phyloP scores from a whole-genome alignment of 192 early-diverging fungal species.

The Linderina pennispora region DNA sequence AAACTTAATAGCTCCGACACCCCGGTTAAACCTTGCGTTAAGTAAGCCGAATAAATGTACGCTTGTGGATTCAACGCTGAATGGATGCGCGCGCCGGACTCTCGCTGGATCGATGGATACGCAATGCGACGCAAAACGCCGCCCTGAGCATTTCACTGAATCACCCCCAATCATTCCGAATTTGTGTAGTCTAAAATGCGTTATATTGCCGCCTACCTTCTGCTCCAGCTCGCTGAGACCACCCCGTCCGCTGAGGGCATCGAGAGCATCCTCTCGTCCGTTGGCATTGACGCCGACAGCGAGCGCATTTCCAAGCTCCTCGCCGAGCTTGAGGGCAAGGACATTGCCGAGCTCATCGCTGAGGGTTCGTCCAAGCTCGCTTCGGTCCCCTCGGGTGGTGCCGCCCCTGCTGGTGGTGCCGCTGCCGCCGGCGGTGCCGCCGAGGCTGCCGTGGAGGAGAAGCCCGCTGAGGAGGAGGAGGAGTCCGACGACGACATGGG shows the following conservation, averaged over 20 bases:
- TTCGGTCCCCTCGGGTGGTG: conserved; percentile 91
- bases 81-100: conserved; percentile 6
- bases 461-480: conserved; percentile 66
- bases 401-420: conserved; percentile 56
- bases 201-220: conserved; percentile 97
- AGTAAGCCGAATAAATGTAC: conserved; percentile 22
- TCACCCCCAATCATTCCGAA: too few relatives aligned
- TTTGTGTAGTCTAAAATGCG: conserved; percentile 71
- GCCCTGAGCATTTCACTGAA: too few relatives aligned
- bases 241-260: conserved; percentile 73
- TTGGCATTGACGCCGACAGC: conserved; percentile 87
- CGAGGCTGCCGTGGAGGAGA: conserved; percentile 53
- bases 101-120: conserved; percentile 4
- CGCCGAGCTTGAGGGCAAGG: conserved; percentile 81
- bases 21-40: conserved; percentile 47
- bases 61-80: conserved; percentile 3
- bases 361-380: conserved; percentile 90
- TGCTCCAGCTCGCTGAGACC: conserved; percentile 74
- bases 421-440: conserved; percentile 62
- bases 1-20: conserved; percentile 35
- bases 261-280: conserved; percentile 77
- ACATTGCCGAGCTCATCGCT: conserved; percentile 85
- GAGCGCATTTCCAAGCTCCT: conserved; percentile 76
- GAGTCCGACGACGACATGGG: conserved; percentile 95
- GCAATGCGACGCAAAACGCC: too few relatives aligned